These are phyloP conservation scores for Wickerhamiella siamensis DNA, from an alignment of 805 yeast species.

Conservation along the genomic window DNA sequence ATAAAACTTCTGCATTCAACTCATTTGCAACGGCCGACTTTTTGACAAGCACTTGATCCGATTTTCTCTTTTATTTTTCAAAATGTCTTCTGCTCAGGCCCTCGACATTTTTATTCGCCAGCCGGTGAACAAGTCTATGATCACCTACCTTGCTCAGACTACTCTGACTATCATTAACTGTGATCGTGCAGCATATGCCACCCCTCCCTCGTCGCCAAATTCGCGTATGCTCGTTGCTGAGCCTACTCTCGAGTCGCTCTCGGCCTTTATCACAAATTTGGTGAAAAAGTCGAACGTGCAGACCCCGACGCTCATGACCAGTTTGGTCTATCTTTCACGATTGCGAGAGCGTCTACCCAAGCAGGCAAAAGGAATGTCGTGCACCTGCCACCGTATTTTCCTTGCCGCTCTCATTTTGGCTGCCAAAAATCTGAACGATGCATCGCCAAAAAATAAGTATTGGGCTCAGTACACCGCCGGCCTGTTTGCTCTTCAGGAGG, in stretches of 20 bases:
- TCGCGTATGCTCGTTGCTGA: constrained; percentile 12
- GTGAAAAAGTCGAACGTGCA: constrained; percentile 80
- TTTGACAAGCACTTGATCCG: no score
- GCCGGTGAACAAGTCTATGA: constrained; percentile 30
- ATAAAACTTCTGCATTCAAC: no score
- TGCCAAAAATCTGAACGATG: constrained; percentile 87
- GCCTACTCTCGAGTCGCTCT: constrained; percentile 22
- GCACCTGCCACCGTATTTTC: constrained; percentile 87
- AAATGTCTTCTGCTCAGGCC: constrained; percentile 25
- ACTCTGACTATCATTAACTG: constrained; percentile 28
- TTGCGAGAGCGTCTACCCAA: constrained; percentile 67
- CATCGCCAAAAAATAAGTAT: constrained; percentile 88
- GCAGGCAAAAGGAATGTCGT: constrained; percentile 74
- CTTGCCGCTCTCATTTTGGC: constrained; percentile 77
- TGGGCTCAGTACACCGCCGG: constrained; percentile 93
- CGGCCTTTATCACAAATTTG: constrained; percentile 51
- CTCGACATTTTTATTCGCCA: constrained; percentile 29
- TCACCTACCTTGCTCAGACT: constrained; percentile 29
- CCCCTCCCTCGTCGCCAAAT: constrained; percentile 18
- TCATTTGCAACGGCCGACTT: no score
- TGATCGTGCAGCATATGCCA: constrained; percentile 18
- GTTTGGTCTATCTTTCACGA: constrained; percentile 69
- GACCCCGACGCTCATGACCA: constrained; percentile 88
- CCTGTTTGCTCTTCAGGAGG: constrained; percentile 56
- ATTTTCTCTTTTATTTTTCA: background rate